Evolutionary conservation across 192 early-diverging fungal species (phyloP).

Genomic region (Coemansia furcata): DNA sequence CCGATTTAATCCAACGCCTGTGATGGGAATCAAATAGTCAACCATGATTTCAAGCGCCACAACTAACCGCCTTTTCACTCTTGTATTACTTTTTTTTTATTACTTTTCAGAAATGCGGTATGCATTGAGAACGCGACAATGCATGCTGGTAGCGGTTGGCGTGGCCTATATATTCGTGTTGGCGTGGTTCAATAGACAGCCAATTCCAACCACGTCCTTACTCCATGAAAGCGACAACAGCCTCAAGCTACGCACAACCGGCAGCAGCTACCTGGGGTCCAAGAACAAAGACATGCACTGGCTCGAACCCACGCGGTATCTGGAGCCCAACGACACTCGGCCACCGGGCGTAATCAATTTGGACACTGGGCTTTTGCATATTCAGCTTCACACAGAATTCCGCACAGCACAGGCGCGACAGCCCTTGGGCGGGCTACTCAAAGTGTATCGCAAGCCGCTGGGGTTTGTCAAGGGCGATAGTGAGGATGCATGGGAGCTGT

Average conservation of each 20-base stretch:
- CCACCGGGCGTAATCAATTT: conserved; percentile 24
- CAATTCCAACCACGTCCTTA: conserved; percentile 47
- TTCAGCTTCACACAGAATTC: conserved; percentile 44
- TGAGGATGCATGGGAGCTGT: conserved; percentile 44
- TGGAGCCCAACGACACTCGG: neutral
- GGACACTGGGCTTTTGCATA: conserved; percentile 36
- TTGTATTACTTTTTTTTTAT: neutral
- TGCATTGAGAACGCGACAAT: conserved; percentile 44
- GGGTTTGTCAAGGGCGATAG: conserved; percentile 6
- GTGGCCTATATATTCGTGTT: conserved; percentile 40
- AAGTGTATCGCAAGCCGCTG: conserved; percentile 43
- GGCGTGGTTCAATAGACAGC: conserved; percentile 51
- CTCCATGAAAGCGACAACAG: conserved; percentile 36
- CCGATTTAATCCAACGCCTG: neutral
- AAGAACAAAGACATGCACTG: conserved; percentile 40
- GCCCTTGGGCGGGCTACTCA: conserved; percentile 44
- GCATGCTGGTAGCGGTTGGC: conserved; percentile 43
- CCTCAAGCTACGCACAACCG: conserved; percentile 28
- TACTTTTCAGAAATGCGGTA: conserved; percentile 28
- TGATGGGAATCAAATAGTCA: too few relatives aligned
- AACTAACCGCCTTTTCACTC: too few relatives aligned
- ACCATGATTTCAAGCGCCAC: too few relatives aligned
- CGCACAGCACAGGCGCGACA: conserved; percentile 22
- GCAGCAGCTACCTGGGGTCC: conserved; percentile 15
- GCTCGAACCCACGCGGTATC: conserved; percentile 37